Evolutionary conservation across 2,329 filamentous ascomycete species (phyloP).

Genomic region (Thelonectria rubi): DNA sequence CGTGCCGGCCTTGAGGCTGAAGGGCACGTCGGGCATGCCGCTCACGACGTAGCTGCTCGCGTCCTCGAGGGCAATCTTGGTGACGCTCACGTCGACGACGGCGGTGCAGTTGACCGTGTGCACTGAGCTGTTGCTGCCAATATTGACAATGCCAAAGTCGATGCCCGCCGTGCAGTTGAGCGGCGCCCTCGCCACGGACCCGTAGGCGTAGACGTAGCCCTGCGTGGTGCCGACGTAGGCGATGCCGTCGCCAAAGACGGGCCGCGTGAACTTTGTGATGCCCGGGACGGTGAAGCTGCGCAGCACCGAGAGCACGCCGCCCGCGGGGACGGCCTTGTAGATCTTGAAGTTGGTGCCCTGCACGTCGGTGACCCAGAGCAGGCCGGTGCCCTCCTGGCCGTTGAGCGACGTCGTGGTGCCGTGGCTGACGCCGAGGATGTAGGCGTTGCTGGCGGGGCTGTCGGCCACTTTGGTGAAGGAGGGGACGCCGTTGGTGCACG

Average conservation of each 20-base stretch:
- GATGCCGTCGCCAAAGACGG: slow-evolving; percentile 65
- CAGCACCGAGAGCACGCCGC: slow-evolving; percentile 57
- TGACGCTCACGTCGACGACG: slow-evolving; percentile 54
- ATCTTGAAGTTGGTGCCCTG: slow-evolving; percentile 61
- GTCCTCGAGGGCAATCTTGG: slow-evolving; percentile 47
- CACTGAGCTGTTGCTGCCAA: slow-evolving; percentile 46
- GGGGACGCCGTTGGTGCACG: slow-evolving; percentile 59
- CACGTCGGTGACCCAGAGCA: slow-evolving; percentile 66
- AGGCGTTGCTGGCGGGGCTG: slow-evolving; percentile 59
- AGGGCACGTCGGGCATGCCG: slow-evolving; percentile 44
- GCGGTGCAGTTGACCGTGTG: slow-evolving; percentile 58
- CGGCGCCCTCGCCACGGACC: slow-evolving; percentile 62
- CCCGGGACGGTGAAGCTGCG: slow-evolving; percentile 61
- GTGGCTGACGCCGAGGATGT: slow-evolving; percentile 64
- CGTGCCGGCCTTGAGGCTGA: slow-evolving; percentile 46
- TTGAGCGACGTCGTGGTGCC: slow-evolving; percentile 65
- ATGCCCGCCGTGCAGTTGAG: slow-evolving; percentile 62
- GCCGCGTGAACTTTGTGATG: slow-evolving; percentile 64
- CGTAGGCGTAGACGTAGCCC: slow-evolving; percentile 64
- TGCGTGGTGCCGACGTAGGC: slow-evolving; percentile 62
- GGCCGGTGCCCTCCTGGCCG: slow-evolving; percentile 61
- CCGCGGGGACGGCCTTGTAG: slow-evolving; percentile 60
- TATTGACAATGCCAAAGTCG: slow-evolving; percentile 57
- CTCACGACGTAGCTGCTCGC: slow-evolving; percentile 49
- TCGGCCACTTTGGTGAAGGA: slow-evolving; percentile 63